phyloP scores from a whole-genome alignment of 2,329 filamentous ascomycete genomes.

The Arthroderma sp. region DNA sequence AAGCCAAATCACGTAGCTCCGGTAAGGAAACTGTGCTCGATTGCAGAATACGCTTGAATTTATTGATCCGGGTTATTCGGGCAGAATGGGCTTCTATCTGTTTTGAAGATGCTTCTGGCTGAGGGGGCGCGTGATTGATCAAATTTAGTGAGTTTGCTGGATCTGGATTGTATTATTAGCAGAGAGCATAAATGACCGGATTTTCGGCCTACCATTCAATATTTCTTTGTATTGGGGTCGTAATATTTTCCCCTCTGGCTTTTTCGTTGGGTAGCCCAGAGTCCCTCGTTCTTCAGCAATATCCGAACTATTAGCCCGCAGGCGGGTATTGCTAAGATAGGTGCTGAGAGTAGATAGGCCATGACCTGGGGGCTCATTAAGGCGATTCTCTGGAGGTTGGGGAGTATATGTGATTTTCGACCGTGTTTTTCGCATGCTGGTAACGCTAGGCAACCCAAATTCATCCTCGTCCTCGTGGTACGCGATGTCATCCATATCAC shows the following conservation, averaged over 20 bases:
- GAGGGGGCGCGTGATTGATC: slow-evolving; percentile 70
- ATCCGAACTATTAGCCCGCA: slow-evolving; percentile 75
- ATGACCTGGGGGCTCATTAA: background rate
- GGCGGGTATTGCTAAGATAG: slow-evolving; percentile 26
- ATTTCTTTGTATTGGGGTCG: slow-evolving; percentile 98
- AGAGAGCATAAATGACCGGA: background rate
- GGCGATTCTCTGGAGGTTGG: background rate
- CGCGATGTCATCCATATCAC: slow-evolving; percentile 55
- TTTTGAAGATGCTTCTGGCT: slow-evolving; percentile 62
- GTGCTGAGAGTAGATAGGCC: background rate
- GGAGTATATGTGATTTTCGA: background rate
- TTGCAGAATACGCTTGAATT: slow-evolving; percentile 93
- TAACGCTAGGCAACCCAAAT: slow-evolving; percentile 84
- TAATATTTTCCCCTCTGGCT: slow-evolving; percentile 85
- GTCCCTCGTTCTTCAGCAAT: slow-evolving; percentile 82
- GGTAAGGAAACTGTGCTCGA: slow-evolving; percentile 75
- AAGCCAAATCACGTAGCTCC: slow-evolving; percentile 73
- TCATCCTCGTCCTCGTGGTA: slow-evolving; percentile 88
- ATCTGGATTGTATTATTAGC: slow-evolving; percentile 26
- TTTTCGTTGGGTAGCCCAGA: slow-evolving; percentile 75
- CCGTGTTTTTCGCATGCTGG: slow-evolving; percentile 68
- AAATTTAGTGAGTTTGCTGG: slow-evolving; percentile 91
- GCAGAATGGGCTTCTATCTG: slow-evolving; percentile 77
- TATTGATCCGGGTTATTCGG: slow-evolving; percentile 87
- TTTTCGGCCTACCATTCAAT: slow-evolving; percentile 44